Evolutionary conservation across 352 stramenopile species (phyloP).

Genomic region (Pythium dissimile): DNA sequence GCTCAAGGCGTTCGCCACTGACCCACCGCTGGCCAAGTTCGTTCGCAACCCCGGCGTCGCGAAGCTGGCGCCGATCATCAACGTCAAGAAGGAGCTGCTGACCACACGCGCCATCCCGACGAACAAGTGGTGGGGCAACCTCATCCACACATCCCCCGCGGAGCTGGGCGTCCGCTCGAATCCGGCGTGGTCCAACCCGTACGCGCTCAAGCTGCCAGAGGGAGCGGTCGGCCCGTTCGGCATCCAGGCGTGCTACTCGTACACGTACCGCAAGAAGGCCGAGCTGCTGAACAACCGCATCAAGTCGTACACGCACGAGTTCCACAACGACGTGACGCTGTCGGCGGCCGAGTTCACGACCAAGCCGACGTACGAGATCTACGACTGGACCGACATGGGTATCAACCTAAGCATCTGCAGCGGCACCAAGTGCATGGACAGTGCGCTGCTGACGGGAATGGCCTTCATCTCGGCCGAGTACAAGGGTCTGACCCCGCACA

Average conservation of each 20-base stretch:
- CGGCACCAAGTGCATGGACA: conserved; percentile 50
- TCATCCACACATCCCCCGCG: conserved; percentile 30
- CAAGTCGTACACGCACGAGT: conserved; percentile 58
- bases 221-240: conserved; percentile 33
- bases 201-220: conserved; percentile 35
- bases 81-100: too few relatives aligned
- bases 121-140: too few relatives aligned
- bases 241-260: conserved; percentile 57
- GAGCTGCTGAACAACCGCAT: conserved; percentile 41
- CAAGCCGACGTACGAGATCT: conserved; percentile 57
- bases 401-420: conserved; percentile 54
- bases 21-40: too few relatives aligned
- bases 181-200: conserved; percentile 61
- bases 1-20: conserved; percentile 42
- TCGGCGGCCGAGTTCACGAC: conserved; percentile 52
- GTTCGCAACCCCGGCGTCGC: too few relatives aligned
- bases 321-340: conserved; percentile 65
- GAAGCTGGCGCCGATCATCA: too few relatives aligned
- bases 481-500: conserved; percentile 43
- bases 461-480: conserved; percentile 67
- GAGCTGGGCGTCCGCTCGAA: conserved; percentile 38
- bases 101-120: too few relatives aligned
- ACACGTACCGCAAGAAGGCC: conserved; percentile 48
- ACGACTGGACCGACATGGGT: conserved; percentile 61
- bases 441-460: conserved; percentile 63